Evolutionary conservation across 306 rosid genomes (phyloP), one percentile per base, ranked within the genome.

Genomic region (Cicer yamashitae): DNA sequence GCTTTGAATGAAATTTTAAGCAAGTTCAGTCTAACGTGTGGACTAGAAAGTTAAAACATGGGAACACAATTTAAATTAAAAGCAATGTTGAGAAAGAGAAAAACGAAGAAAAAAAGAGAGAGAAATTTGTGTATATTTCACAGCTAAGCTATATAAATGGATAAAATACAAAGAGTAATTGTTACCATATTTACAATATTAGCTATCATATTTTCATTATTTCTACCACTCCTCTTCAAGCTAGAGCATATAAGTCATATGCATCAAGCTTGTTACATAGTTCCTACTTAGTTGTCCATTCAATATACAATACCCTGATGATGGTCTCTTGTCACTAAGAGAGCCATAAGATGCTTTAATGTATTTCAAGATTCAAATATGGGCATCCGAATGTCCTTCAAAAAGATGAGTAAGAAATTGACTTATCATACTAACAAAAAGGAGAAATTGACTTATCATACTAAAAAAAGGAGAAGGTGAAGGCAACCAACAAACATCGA

Each of bases 11-110:
- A 39, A 51, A 75, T 6, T 60, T 54, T 30, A 4, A 52, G 22
- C 63, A 81, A 61, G 8, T 75, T 51, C 44, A 44, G 30, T 70
- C 74, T 73, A 61, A 65, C 22, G 70, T 34, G 57, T 40, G 52
- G 46, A 62, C 54, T 47, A 63, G 13, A 43, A 37, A 30, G 37
- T n/a, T 17, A 13, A 69, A 57, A 51, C 47, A 59, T 22, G 43
- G 8, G 39, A 61, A 37, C 68, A 54, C 18, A 17, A 75, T 20
- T 75, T 59, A 70, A 70, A 30, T 43, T 69, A 69, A 6, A 69
- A 22, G 17, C 67, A 69, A 10, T 25, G 63, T 58, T 58, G 63
- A 54, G 70, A 45, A 45, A 44, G 45, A 30, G 34, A 30, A 30
- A 30, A 30, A 30, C 37, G 10, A 34, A 17, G 10, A 8, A 3